phyloP scores from a whole-genome alignment of 441 rosid genomes.

The Populus trichocarpa region DNA sequence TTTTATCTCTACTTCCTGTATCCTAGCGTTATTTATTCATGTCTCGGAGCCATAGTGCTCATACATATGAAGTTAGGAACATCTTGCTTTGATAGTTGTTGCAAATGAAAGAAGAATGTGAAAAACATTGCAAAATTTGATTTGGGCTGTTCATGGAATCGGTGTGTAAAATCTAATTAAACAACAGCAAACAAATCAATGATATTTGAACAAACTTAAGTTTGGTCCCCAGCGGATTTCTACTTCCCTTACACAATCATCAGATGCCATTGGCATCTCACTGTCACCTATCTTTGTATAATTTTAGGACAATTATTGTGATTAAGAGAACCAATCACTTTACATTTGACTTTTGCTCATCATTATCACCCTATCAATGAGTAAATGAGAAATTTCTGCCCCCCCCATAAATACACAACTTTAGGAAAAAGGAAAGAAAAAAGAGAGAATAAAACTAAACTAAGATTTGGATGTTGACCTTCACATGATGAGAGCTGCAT shows the following conservation, averaged over 20 bases:
- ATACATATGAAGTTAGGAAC: neutral
- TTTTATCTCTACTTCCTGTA: neutral
- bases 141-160: neutral
- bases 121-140: neutral
- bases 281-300: neutral
- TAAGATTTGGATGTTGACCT: constrained; percentile 11
- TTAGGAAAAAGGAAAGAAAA: constrained; percentile 2
- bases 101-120: neutral
- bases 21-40: neutral
- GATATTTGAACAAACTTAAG: constrained; percentile 6
- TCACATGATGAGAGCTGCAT: constrained; percentile 68
- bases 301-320: constrained; percentile 2
- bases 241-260: neutral
- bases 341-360: constrained; percentile 31
- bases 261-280: neutral
- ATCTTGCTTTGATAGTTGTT: neutral
- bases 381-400: constrained; percentile 13
- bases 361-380: constrained; percentile 11
- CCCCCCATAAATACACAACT: constrained; percentile 16
- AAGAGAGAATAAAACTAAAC: neutral
- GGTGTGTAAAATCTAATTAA: neutral
- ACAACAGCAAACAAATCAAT: neutral
- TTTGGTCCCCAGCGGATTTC: neutral
- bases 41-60: neutral
- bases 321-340: constrained; percentile 26